phyloP scores from a whole-genome alignment of 495 filamentous ascomycete species.

The Annulohypoxylon stygium region DNA sequence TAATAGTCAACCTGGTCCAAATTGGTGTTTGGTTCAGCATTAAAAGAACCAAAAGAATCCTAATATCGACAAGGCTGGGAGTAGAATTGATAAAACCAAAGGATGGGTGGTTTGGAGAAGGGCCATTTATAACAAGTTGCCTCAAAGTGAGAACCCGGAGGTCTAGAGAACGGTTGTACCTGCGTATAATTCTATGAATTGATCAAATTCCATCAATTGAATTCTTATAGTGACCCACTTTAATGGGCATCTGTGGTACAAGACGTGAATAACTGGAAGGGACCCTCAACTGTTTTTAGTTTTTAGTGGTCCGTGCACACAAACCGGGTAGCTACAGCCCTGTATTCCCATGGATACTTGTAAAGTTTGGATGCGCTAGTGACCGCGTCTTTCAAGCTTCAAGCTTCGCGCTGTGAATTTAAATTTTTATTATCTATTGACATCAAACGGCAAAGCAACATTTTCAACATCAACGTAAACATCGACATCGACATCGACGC shows the following conservation, averaged over 20 bases:
- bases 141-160: slow-evolving; percentile 41
- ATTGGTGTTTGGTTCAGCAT: background rate
- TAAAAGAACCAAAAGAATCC: slow-evolving; percentile 1
- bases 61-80: slow-evolving; percentile 30
- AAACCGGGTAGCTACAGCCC: slow-evolving; percentile 3
- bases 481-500: background rate
- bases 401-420: slow-evolving; percentile 34
- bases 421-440: slow-evolving; percentile 25
- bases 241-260: background rate
- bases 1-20: background rate
- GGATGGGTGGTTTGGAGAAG: slow-evolving; percentile 15
- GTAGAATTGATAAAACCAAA: slow-evolving; percentile 9
- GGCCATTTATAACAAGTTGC: slow-evolving; percentile 39
- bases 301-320: slow-evolving; percentile 17
- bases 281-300: background rate
- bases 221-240: slow-evolving; percentile 5
- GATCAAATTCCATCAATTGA: background rate
- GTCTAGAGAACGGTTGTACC: slow-evolving; percentile 7
- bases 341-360: background rate
- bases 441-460: background rate
- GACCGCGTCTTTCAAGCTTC: slow-evolving; percentile 43
- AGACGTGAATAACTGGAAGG: background rate
- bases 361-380: slow-evolving; percentile 36
- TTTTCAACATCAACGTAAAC: background rate
- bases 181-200: slow-evolving; percentile 7